Evolutionary conservation across 2,329 filamentous ascomycete genomes (phyloP), one percentile per base, ranked within the genome.

Genomic region (Hypoxylon sp.): DNA sequence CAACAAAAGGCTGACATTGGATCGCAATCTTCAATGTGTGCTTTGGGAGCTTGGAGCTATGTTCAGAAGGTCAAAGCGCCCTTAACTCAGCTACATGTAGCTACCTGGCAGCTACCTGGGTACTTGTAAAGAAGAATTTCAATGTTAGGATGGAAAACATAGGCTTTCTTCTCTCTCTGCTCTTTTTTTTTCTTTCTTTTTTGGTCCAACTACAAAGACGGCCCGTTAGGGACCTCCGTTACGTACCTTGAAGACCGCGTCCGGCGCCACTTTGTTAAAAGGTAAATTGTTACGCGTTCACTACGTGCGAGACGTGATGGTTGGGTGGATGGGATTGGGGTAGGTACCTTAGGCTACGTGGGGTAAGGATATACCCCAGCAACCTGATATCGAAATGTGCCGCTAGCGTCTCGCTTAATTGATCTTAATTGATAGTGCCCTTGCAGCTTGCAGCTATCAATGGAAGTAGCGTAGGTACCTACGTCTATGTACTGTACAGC

Each of bases 11-110:
- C 49, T 50, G 43, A 59, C 25, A 38, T 56, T 63, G 52, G 58
- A 67, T 67, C 59, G 36, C 36, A 67, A 67, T 66, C 48, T 66
- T 43, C n/a, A n/a, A n/a, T n/a, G n/a, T n/a, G n/a, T n/a, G n/a
- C 38, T 43, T 43, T 43, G 38, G 38, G 17, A 43, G 38, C 38
- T 43, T 30, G 28, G 28, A 7, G 28, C 28, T 30, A 30, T 30
- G n/a, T n/a, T 46, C 21, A 38, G 28, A 43, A 41, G 38, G 53
- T 63, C 52, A 62, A 52, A 58, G 51, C 58, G 51, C 36, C 28
- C 9, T 46, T 58, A 43, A 60, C 56, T 57, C 6, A 30, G 28
- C 25, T 25, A n/a, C n/a, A n/a, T n/a, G n/a, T n/a, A n/a, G n/a
- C n/a, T 25, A 25, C 23, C 23, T 25, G 23, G 23, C 23, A 25